Evolutionary conservation across 2,329 filamentous ascomycete species (phyloP), one percentile per base, ranked within the genome.

Genomic region (Exophiala xenobiotica): DNA sequence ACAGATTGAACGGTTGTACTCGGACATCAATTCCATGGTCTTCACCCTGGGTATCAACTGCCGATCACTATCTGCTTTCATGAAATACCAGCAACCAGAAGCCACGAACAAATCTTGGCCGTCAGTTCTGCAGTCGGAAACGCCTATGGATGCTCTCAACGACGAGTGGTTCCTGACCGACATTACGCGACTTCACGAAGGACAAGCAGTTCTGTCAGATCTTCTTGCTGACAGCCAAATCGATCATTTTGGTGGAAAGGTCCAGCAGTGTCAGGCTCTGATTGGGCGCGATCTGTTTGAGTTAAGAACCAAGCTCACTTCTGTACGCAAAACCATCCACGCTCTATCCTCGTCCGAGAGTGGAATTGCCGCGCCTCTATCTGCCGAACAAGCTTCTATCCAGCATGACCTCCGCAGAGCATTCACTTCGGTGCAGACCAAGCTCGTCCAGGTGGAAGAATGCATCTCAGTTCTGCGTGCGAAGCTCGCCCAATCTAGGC

Each of bases 31-130:
- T 68, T 88, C 88, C 9, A 99, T 97, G 93, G 85, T 99, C 37
- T 90, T 96, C 63, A 92, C 88, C 0, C 74, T 97, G 33, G 92
- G 92, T 7, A 79, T 96, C 43, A 97, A 97, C 65, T 83, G 88
- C 4, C 80, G 92, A 12, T 83, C 78, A 6, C 63, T 86, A 35
- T 69, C 75, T 16, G 73, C 77, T 0, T 85, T 80, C 62, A 69
- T 91, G 51, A 56, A 73, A 26, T 71, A 73, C 49, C 71, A 76
- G 54, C 61, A 70, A 51, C 58, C 60, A 3, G 76, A 75, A 8
- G 74, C 82, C 43, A 70, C 75, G 35, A 69, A 74, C 43, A 74
- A 78, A 45, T 73, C 81, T 27, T 78, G 76, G 69, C 60, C 70
- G 6, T 49, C 63, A 8, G 65, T 65, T 18, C 60, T 75, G 16